Conservation (phyloP, 2,329 filamentous ascomycete species). For the Chaetomiaceae sp. region DNA sequence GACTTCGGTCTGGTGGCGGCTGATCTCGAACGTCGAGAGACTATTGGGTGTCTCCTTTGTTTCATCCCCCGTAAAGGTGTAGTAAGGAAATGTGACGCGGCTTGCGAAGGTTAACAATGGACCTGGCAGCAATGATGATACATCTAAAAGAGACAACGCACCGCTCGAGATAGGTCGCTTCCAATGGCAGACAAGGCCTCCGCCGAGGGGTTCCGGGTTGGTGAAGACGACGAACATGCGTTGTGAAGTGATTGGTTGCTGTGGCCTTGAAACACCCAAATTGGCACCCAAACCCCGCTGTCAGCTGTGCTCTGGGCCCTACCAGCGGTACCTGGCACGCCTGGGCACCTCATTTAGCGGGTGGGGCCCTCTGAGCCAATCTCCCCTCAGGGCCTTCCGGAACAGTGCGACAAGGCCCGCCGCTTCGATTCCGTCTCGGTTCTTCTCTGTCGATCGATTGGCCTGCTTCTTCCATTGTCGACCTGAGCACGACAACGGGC, state of each 20-base stretch:
- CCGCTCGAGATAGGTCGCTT: background rate
- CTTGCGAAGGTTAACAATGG: background rate
- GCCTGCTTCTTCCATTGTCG: slow-evolving; percentile 8
- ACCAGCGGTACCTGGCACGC: slow-evolving; percentile 1
- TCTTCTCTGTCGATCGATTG: slow-evolving; percentile 16
- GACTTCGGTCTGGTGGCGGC: too few relatives aligned
- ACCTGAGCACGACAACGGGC: slow-evolving; percentile 22
- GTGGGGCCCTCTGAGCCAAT: slow-evolving; percentile 21
- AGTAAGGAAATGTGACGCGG: too few relatives aligned
- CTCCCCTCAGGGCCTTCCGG: slow-evolving; percentile 6
- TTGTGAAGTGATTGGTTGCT: slow-evolving; percentile 19
- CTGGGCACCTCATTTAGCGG: slow-evolving; percentile 16
- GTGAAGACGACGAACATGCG: slow-evolving; percentile 15
- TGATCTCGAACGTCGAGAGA: background rate
- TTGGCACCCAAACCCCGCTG: slow-evolving; percentile 20
- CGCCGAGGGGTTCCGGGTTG: background rate
- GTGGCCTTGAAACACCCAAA: slow-evolving; percentile 4
- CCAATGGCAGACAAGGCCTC: background rate
- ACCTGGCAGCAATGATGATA: background rate
- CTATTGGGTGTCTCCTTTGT: background rate
- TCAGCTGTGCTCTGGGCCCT: slow-evolving; percentile 3
- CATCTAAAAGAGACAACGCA: background rate
- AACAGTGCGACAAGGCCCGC: slow-evolving; percentile 2
- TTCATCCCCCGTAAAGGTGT: too few relatives aligned
- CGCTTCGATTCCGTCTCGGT: slow-evolving; percentile 9